Base-by-base conservation (phyloP, 495 filamentous ascomycete genomes). In the Glonium stellatum region DNA sequence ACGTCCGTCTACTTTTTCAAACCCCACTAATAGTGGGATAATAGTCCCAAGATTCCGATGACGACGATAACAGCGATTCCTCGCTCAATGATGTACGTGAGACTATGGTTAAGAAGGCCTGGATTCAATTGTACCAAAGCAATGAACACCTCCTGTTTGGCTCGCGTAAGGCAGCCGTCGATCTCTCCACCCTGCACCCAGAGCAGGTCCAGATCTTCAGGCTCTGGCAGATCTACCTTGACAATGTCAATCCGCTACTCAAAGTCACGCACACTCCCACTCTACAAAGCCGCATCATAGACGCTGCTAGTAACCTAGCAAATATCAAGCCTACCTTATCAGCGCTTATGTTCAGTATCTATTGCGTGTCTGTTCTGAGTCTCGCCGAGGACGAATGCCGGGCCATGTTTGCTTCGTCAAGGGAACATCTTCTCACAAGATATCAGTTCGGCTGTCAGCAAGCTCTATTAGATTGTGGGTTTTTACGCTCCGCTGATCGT, bases 271-370 rank as follows among this genome's bases (percentile, higher is more conserved):
- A 71, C 44, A 58, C 67, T 13, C 64, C 69, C 22, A 71, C 48
- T 8, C 50, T 71, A 36, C 69, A 71, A 61, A 27, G 21, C 3
- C 74, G 70, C 57, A 71, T 76, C 55, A 69, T 77, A 34, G 68
- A 76, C 15, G 74, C 74, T 23, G 60, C 58, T 12, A 56, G 69
- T 51, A 55, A 76, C 48, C 8, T 75, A n/a, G 25, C 37, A 1
- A 69, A 61, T 42, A 67, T 73, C 51, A 66, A 37, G 48, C 64
- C 73, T 10, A 39, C 58, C 2, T 31, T 76, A 31, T 73, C 74
- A 55, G 76, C 75, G 12, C 75, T 85, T 0, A 77, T 85, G 73
- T 84, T 85, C 58, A 67, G 77, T 62, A 82, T 85, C 12, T 85
- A 85, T 61, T 79, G 71, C 60, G 71, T 78, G 27, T 64, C 82